phyloP scores from a whole-genome alignment of 345 rosid genomes.

The Schrenkiella parvula region DNA sequence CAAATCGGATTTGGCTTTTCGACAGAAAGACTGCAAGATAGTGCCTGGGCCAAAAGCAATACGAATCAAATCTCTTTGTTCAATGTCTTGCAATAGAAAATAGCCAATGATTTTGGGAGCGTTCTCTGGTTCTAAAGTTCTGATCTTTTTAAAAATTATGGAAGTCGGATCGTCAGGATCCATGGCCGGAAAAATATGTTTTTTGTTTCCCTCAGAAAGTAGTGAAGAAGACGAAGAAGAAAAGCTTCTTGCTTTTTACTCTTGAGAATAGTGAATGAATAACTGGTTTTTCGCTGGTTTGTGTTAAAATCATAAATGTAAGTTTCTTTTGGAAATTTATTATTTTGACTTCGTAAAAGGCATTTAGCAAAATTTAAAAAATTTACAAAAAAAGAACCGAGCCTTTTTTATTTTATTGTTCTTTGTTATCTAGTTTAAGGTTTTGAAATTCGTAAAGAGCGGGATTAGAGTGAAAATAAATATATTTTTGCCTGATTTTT shows the following conservation, averaged over 20 bases:
- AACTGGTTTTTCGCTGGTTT: neutral
- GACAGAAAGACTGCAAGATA: conserved; percentile 47
- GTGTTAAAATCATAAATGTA: conserved; percentile 14
- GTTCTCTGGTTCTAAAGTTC: conserved; percentile 67
- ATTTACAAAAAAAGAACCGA: too few relatives aligned
- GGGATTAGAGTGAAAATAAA: neutral
- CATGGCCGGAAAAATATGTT: conserved; percentile 39
- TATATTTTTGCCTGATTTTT: neutral
- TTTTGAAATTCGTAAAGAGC: conserved; percentile 2
- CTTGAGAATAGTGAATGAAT: neutral
- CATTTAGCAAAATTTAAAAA: neutral
- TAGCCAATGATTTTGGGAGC: conserved; percentile 82
- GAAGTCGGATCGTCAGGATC: conserved; percentile 59
- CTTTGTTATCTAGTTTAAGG: neutral
- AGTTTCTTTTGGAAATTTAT: conserved; percentile 2
- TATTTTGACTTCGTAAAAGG: neutral
- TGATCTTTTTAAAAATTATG: conserved; percentile 55
- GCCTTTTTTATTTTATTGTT: neutral
- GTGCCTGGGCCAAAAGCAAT: conserved; percentile 60
- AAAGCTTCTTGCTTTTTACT: neutral
- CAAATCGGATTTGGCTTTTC: conserved; percentile 51
- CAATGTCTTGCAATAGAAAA: conserved; percentile 62
- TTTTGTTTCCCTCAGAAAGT: neutral
- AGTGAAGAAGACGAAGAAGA: conserved; percentile 1
- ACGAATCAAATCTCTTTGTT: conserved; percentile 54